Conservation (phyloP, 805 yeast species). For the Ogataea paradorogensis region DNA sequence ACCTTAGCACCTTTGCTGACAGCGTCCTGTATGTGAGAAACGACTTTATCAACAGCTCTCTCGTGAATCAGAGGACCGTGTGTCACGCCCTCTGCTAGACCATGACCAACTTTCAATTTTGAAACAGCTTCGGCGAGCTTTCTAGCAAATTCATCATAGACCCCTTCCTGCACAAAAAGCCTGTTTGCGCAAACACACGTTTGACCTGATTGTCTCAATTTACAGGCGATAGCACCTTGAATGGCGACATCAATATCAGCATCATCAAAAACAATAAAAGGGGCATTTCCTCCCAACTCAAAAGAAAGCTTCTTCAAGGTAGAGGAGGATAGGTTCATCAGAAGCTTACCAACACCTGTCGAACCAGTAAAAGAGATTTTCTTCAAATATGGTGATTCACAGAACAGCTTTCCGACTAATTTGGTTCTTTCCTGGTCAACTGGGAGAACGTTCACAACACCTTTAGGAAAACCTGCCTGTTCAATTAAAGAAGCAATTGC, state of each 20-base stretch:
- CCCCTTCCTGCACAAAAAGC: conserved; percentile 57
- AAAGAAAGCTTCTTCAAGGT: conserved; percentile 68
- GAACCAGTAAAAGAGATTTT: conserved; percentile 80
- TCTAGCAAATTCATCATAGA: conserved; percentile 61
- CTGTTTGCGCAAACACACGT: conserved; percentile 82
- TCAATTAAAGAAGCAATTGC: conserved; percentile 60
- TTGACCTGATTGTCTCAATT: conserved; percentile 77
- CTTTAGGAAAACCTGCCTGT: conserved; percentile 70
- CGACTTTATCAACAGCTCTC: conserved; percentile 59
- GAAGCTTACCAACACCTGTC: conserved; percentile 65
- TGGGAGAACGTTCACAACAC: conserved; percentile 63
- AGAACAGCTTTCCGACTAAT: conserved; percentile 53
- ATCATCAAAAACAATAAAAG: conserved; percentile 71
- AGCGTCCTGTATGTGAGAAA: conserved; percentile 64
- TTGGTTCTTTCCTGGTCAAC: conserved; percentile 41
- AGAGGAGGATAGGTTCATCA: conserved; percentile 58
- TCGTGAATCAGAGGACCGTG: conserved; percentile 76
- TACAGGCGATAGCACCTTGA: conserved; percentile 60
- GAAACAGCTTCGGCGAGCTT: conserved; percentile 46
- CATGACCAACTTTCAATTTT: conserved; percentile 57
- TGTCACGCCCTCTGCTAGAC: conserved; percentile 54
- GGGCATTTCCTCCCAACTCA: conserved; percentile 82
- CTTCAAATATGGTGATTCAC: conserved; percentile 53
- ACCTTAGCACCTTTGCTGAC: conserved; percentile 61
- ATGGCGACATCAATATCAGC: conserved; percentile 67